A percentile compares a stretch with the other conserved stretches of the same genome.
These are phyloP conservation scores for Quercus rubra DNA, from an alignment of 306 rosid species.

Conservation along the genomic window DNA sequence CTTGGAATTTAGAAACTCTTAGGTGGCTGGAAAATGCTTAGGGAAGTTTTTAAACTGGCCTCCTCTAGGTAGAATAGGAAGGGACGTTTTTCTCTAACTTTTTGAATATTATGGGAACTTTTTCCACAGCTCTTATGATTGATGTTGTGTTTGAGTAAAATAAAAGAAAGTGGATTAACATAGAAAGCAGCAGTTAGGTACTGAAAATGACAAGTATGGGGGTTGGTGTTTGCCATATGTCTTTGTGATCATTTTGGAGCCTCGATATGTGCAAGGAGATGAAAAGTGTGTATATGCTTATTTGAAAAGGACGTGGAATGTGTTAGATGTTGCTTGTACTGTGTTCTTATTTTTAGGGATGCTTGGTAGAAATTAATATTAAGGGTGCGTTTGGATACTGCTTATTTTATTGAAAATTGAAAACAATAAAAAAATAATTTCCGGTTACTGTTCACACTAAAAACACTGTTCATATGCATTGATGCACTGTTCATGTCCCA, in stretches of 20 bases:
- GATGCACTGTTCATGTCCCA: no score
- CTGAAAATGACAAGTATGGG: no score
- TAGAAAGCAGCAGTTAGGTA: no score
- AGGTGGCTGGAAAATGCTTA: background rate
- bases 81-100: background rate
- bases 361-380: background rate
- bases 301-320: background rate
- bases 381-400: no score
- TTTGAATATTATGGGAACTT: background rate
- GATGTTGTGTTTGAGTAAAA: background rate
- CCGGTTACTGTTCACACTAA: no score
- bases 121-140: background rate
- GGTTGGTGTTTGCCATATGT: background rate
- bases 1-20: background rate
- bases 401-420: no score
- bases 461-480: no score
- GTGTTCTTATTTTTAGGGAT: background rate
- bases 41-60: background rate
- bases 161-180: no score
- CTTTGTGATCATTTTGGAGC: background rate
- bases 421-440: no score
- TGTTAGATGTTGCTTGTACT: background rate
- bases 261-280: background rate
- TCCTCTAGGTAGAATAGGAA: background rate
- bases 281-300: background rate